phyloP scores from a whole-genome alignment of 768 basidiomycete genomes.

The Pulveroboletus sp. region DNA sequence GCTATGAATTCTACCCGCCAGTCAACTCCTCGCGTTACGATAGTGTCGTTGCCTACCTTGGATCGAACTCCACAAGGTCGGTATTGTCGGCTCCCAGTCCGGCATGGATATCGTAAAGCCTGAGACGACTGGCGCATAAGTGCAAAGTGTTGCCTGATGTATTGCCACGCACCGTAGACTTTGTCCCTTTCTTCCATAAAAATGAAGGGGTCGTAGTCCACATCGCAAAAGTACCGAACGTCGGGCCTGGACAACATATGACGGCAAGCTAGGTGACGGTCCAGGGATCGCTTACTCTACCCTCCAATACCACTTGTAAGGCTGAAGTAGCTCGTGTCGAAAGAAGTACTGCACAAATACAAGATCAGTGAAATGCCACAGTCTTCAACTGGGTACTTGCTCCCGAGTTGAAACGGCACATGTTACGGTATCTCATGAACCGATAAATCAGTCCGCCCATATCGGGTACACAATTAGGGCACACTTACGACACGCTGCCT shows the following conservation, averaged over 20 bases:
- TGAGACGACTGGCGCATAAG: slow-evolving; percentile 11
- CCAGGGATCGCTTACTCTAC: slow-evolving; percentile 40
- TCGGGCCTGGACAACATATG: slow-evolving; percentile 34
- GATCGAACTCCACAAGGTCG: slow-evolving; percentile 55
- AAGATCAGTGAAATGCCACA: slow-evolving; percentile 3
- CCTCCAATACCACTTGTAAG: slow-evolving; percentile 60
- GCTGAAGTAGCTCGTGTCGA: slow-evolving; percentile 45
- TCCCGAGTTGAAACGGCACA: slow-evolving; percentile 74
- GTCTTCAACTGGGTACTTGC: slow-evolving; percentile 31
- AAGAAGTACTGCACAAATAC: slow-evolving; percentile 45
- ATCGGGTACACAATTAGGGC: neutral
- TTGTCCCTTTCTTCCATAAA: slow-evolving; percentile 52
- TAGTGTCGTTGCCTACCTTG: slow-evolving; percentile 41
- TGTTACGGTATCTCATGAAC: slow-evolving; percentile 55
- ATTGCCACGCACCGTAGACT: slow-evolving; percentile 39
- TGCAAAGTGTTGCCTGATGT: neutral
- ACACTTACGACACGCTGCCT: slow-evolving; percentile 43
- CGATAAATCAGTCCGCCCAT: neutral
- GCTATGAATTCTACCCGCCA: slow-evolving; percentile 49
- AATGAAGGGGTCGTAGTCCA: slow-evolving; percentile 48
- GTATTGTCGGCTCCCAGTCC: slow-evolving; percentile 61
- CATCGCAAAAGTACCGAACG: slow-evolving; percentile 51
- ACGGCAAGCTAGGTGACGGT: neutral
- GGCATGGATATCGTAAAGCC: slow-evolving; percentile 62
- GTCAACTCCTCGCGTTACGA: slow-evolving; percentile 29